Evolutionary conservation across 192 early-diverging fungal species (phyloP), one percentile per base, ranked within the genome.

Genomic region (Neocallimastix lanati): DNA sequence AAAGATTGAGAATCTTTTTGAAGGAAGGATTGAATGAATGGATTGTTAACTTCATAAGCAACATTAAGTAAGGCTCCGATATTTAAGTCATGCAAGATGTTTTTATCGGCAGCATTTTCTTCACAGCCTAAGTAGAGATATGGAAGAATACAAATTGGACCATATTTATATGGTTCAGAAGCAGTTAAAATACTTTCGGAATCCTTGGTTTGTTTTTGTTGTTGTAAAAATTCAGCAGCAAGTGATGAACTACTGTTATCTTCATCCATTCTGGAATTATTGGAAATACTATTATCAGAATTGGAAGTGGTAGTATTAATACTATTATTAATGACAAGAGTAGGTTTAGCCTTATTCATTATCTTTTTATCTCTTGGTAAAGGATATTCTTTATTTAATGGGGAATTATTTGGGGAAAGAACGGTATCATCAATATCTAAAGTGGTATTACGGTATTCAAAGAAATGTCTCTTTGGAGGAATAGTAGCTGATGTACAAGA

Each of bases 1-100:
- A 50, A 21, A 21, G 40, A 50, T 5, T 13, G 5, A 21, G 40
- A 5, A 50, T 50, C 40, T 21, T 50, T 13, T 50, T 50, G 16
- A 21, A 50, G 21, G 18, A 50, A 50, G 18, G 40, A 50, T 18
- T 21, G 16, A 50, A 50, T 50, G 7, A 79, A 84, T n/a, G 86
- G 88, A 79, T 89, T 87, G 33, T 84, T 78, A n/a, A 95, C 89
- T 81, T 95, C 93, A 27, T 88, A 82, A n/a, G 92, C 93, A n/a
- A 93, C 92, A 84, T 94, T 94, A 76, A 95, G 50, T 38, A 95
- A 88, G 30, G 80, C 85, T 3, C 86, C 84, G 80, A 94, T 87
- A 28, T 84, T 82, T 18, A 91, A 84, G 30, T 83, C 76, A 0
- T 84, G 79, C 0, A 95, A 82, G 6, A 85, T 76, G 13, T 77